Conservation (phyloP, 2,329 filamentous ascomycete genomes). For the Cladosporium colombiae region DNA sequence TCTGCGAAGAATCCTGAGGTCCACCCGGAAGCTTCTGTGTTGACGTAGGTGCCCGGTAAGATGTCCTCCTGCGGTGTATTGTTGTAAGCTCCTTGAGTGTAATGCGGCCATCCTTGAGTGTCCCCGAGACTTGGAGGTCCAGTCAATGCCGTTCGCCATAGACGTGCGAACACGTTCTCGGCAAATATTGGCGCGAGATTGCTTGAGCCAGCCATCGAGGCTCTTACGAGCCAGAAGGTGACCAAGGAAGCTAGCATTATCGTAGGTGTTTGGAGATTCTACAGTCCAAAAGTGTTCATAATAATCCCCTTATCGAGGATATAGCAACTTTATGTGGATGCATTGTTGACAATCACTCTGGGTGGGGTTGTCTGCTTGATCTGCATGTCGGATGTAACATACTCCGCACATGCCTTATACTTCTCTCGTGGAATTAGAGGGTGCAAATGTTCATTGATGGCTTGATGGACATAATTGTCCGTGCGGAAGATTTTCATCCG, state of each 20-base stretch:
- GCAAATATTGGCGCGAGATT: constrained; percentile 1
- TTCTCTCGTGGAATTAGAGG: neutral
- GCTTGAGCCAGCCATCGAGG: neutral
- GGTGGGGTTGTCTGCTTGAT: neutral
- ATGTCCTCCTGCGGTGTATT: constrained; percentile 22
- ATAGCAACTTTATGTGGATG: neutral
- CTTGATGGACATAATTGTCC: neutral
- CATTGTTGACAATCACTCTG: neutral
- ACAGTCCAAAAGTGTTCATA: neutral
- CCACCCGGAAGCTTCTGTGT: constrained; percentile 23
- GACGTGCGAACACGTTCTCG: constrained; percentile 25
- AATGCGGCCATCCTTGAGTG: constrained; percentile 24
- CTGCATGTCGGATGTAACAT: neutral
- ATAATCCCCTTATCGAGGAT: neutral
- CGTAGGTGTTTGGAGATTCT: too few species aligned
- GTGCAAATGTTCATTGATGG: neutral
- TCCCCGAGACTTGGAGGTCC: constrained; percentile 17
- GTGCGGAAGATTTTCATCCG: neutral
- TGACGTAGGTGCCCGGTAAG: constrained; percentile 21
- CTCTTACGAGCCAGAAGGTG: neutral
- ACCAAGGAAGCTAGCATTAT: neutral
- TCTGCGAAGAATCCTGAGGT: constrained; percentile 25
- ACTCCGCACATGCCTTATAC: neutral
- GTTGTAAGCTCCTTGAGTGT: constrained; percentile 23
- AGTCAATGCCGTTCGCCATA: constrained; percentile 23